phyloP scores from a whole-genome alignment of 1,139 yeast species.

The Lodderomyces margitis region DNA sequence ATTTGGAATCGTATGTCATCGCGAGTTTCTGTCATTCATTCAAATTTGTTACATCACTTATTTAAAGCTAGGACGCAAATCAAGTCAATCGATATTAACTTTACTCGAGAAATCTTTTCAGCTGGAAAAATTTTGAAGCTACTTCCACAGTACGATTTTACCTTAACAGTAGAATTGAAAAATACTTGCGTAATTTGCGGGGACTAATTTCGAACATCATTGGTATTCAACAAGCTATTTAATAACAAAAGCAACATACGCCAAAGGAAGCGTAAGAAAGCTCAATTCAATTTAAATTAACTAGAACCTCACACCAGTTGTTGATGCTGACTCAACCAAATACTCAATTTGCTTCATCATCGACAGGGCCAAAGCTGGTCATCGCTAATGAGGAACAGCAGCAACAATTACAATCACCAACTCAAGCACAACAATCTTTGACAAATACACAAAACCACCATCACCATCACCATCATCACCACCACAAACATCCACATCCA shows the following conservation, averaged over 20 bases:
- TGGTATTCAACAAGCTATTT: too few relatives aligned
- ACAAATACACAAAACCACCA: neutral
- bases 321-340: neutral
- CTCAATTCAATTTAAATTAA: neutral
- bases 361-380: neutral
- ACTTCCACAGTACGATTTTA: too few relatives aligned
- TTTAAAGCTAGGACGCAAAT: too few relatives aligned
- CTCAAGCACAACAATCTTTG: constrained; percentile 2
- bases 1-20: neutral
- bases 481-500: constrained; percentile 10
- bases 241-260: too few relatives aligned
- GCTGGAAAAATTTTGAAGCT: too few relatives aligned
- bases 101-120: too few relatives aligned
- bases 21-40: neutral
- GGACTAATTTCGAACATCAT: too few relatives aligned
- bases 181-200: too few relatives aligned
- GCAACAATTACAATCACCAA: constrained; percentile 2
- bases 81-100: too few relatives aligned
- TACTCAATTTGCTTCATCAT: neutral
- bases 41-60: too few relatives aligned
- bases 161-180: too few relatives aligned
- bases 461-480: constrained; percentile 6
- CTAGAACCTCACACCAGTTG: neutral
- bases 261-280: too few relatives aligned
- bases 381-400: neutral